Evolutionary conservation across 2,329 filamentous ascomycete genomes (phyloP).

Genomic region (Aspergillus udagawae): DNA sequence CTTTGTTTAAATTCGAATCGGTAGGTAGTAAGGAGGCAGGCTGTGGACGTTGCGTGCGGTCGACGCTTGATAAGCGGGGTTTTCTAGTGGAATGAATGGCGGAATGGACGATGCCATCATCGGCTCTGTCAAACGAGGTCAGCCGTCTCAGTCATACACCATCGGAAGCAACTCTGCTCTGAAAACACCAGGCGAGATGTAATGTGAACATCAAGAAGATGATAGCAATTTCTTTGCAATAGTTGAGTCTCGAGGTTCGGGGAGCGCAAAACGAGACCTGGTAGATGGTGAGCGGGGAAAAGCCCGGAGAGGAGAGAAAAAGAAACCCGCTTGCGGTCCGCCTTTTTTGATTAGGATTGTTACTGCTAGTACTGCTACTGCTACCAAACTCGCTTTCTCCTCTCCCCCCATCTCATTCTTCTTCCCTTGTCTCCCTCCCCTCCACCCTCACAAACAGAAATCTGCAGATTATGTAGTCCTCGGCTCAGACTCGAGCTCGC

Average conservation of each 20-base stretch:
- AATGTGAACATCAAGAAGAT: neutral
- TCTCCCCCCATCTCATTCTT: conserved; percentile 29
- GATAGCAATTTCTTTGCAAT: neutral
- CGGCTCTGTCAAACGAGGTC: neutral
- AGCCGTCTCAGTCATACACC: neutral
- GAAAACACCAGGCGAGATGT: neutral
- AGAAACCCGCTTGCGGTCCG: neutral
- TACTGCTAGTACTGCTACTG: conserved; percentile 19
- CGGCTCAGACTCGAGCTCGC: conserved; percentile 29
- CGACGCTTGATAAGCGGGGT: neutral
- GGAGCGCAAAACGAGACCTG: neutral
- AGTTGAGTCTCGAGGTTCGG: neutral
- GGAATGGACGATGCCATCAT: neutral
- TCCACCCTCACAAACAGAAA: conserved; percentile 30
- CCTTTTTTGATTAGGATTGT: neutral
- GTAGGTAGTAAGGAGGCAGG: neutral
- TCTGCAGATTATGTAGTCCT: conserved; percentile 40
- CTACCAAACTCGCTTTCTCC: conserved; percentile 28
- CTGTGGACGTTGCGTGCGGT: neutral
- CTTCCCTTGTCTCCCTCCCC: conserved; percentile 29
- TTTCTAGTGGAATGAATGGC: neutral
- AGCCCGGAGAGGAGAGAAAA: neutral
- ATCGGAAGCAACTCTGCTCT: neutral
- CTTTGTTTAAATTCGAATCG: neutral
- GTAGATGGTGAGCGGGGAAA: neutral